Conservation (phyloP, 768 basidiomycete genomes). For the Hydnomerulius pinastri region DNA sequence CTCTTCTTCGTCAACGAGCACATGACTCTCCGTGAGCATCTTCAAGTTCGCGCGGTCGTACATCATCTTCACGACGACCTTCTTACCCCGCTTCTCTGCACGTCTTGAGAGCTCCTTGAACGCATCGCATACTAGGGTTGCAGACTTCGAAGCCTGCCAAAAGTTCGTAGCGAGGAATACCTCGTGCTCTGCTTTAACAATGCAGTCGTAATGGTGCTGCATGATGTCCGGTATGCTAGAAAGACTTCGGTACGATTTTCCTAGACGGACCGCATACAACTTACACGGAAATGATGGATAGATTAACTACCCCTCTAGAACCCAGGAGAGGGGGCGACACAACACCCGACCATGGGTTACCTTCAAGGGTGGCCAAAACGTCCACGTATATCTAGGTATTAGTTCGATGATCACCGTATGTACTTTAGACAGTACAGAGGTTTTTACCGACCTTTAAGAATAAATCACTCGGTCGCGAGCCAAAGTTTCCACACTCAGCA, state of each 20-base stretch:
- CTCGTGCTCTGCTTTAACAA: slow-evolving; percentile 62
- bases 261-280: slow-evolving; percentile 12
- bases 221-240: slow-evolving; percentile 70
- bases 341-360: slow-evolving; percentile 54
- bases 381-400: slow-evolving; percentile 57
- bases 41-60: slow-evolving; percentile 68
- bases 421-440: neutral
- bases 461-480: slow-evolving; percentile 53
- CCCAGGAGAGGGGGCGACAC: slow-evolving; percentile 66
- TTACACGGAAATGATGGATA: slow-evolving; percentile 59
- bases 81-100: slow-evolving; percentile 44
- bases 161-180: slow-evolving; percentile 71
- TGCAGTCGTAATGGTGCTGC: slow-evolving; percentile 64
- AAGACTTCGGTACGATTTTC: slow-evolving; percentile 6
- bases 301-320: slow-evolving; percentile 60
- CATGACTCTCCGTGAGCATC: slow-evolving; percentile 49
- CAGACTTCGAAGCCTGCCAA: slow-evolving; percentile 53
- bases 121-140: slow-evolving; percentile 51
- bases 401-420: neutral
- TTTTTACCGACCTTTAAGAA: slow-evolving; percentile 55
- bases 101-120: slow-evolving; percentile 53
- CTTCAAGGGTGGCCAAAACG: slow-evolving; percentile 57
- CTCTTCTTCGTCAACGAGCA: slow-evolving; percentile 45
- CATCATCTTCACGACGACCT: slow-evolving; percentile 64
- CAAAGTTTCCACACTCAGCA: slow-evolving; percentile 53